Percentiles rank a stretch among this genome's conserved stretches.
Conservation (phyloP, 495 filamentous ascomycete genomes). For the Penicillium antarcticum region DNA sequence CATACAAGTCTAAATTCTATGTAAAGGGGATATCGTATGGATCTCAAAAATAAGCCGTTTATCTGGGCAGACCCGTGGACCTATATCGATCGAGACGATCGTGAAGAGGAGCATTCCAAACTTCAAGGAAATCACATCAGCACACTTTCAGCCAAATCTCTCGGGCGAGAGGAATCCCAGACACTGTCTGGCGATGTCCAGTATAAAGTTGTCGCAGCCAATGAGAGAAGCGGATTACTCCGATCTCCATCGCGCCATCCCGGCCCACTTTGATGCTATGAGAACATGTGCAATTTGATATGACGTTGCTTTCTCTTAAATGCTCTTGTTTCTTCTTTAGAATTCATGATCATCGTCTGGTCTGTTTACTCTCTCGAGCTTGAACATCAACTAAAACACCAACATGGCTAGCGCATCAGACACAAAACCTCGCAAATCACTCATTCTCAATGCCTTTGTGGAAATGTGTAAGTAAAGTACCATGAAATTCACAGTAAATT, state of each 20-base stretch:
- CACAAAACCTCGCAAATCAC: slow-evolving; percentile 36
- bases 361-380: slow-evolving; percentile 4
- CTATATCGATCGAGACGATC: background rate
- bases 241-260: slow-evolving; percentile 30
- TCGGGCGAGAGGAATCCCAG: slow-evolving; percentile 18
- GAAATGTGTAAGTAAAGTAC: slow-evolving; percentile 43
- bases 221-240: background rate
- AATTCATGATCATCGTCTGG: slow-evolving; percentile 3
- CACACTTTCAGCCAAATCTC: slow-evolving; percentile 6
- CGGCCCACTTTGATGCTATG: slow-evolving; percentile 42
- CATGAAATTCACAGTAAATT: background rate
- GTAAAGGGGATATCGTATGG: no score
- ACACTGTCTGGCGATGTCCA: background rate
- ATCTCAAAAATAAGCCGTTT: no score
- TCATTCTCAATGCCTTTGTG: slow-evolving; percentile 61
- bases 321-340: background rate
- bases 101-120: background rate
- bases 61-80: no score
- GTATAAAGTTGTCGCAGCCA: slow-evolving; percentile 3
- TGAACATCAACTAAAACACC: slow-evolving; percentile 3
- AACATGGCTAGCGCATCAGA: background rate
- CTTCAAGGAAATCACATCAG: slow-evolving; percentile 1
- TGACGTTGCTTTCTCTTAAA: no score
- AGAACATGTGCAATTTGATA: no score
- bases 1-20: no score